phyloP scores from a whole-genome alignment of 108 stramenopile species.

The Bacterosira constricta region DNA sequence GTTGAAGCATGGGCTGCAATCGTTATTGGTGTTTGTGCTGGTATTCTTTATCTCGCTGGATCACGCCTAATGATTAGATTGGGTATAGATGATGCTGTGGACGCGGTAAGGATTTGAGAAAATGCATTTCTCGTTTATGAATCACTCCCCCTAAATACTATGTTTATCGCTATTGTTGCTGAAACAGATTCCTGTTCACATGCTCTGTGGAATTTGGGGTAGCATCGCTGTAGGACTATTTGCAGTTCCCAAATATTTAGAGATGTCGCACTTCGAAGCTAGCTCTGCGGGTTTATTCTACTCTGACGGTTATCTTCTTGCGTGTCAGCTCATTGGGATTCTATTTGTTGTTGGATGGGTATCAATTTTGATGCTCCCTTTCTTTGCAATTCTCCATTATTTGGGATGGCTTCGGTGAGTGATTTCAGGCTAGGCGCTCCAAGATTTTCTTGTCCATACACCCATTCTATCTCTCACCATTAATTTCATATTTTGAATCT shows the following conservation, averaged over 20 bases:
- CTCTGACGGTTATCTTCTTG: constrained; percentile 32
- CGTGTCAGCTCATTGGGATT: constrained; percentile 63
- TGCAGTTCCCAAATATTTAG: constrained; percentile 43
- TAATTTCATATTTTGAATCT: neutral
- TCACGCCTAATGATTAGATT: constrained; percentile 61
- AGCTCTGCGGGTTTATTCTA: neutral
- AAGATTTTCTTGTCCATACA: neutral
- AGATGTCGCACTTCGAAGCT: neutral
- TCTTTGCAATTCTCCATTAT: constrained; percentile 61
- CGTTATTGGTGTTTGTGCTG: constrained; percentile 83
- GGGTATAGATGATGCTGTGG: constrained; percentile 92
- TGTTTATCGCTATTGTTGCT: neutral
- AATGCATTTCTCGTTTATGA: neutral
- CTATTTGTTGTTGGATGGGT: constrained; percentile 84
- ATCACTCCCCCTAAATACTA: too few relatives aligned
- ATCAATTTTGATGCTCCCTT: constrained; percentile 57
- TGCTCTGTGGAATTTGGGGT: constrained; percentile 87
- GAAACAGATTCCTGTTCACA: constrained; percentile 79
- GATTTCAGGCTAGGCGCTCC: neutral
- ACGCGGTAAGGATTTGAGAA: constrained; percentile 48
- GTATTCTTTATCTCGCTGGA: constrained; percentile 70
- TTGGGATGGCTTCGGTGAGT: constrained; percentile 57
- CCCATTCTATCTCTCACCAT: neutral
- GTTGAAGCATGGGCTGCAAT: constrained; percentile 85
- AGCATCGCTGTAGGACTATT: constrained; percentile 80